Percentiles rank a stretch among this genome's conserved stretches.
These are phyloP conservation scores for Nakaseomyces glabratus DNA, from an alignment of 1,139 yeast species.

Conservation along the genomic window DNA sequence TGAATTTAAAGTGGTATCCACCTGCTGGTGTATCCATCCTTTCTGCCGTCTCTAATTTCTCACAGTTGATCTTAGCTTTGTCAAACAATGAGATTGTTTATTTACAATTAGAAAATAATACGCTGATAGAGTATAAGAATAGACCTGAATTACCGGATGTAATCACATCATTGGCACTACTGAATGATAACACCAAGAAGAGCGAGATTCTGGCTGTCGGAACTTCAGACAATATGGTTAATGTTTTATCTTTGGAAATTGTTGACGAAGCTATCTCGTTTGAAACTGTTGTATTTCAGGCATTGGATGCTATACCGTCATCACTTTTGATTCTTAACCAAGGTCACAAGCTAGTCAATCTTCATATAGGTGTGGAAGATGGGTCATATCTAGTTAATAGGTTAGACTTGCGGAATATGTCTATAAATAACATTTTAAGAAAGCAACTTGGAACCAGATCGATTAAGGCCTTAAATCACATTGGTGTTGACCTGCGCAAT, in stretches of 20 bases:
- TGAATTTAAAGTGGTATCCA: conserved; percentile 63
- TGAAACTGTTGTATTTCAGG: conserved; percentile 58
- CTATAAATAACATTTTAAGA: conserved; percentile 29
- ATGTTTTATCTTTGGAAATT: conserved; percentile 50
- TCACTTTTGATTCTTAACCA: conserved; percentile 36
- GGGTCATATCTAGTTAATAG: conserved; percentile 69
- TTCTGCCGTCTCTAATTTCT: conserved; percentile 51
- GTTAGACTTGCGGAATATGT: conserved; percentile 36
- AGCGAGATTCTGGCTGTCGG: conserved; percentile 62
- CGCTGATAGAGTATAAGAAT: conserved; percentile 61
- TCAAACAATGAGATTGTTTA: conserved; percentile 71
- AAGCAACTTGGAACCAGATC: conserved; percentile 8
- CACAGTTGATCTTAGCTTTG: conserved; percentile 62
- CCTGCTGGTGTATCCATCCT: conserved; percentile 67
- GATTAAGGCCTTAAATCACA: neutral
- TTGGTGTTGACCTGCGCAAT: conserved; percentile 9
- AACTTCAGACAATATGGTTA: conserved; percentile 60
- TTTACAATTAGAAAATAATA: conserved; percentile 55
- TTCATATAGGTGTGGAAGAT: conserved; percentile 73
- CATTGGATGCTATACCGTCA: conserved; percentile 49
- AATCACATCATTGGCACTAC: conserved; percentile 49
- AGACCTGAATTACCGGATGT: conserved; percentile 47
- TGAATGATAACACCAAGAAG: conserved; percentile 35
- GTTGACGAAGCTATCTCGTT: conserved; percentile 49
- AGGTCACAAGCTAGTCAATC: conserved; percentile 26